Evolutionary conservation across 2,329 filamentous ascomycete genomes (phyloP).

Genomic region (Arthroderma uncinatum): DNA sequence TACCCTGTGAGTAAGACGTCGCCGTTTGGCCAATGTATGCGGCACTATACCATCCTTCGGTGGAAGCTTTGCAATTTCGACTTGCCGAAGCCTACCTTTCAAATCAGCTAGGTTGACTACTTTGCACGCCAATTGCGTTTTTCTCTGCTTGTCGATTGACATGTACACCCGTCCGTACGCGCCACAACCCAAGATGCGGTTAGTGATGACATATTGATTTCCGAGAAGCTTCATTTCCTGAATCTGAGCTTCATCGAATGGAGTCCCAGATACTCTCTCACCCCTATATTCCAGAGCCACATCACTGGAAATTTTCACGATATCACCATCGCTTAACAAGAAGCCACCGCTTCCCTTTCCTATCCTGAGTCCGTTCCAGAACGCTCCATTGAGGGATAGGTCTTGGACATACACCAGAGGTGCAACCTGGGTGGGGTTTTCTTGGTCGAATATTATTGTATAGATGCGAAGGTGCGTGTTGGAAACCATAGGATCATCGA

Average conservation of each 20-base stretch:
- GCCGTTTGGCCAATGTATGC: background rate
- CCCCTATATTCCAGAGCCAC: slow-evolving; percentile 9
- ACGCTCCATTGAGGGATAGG: slow-evolving; percentile 32
- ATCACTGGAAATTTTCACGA: slow-evolving; percentile 11
- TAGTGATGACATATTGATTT: slow-evolving; percentile 28
- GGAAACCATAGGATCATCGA: slow-evolving; percentile 29
- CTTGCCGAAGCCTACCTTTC: slow-evolving; percentile 14
- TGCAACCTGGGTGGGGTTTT: slow-evolving; percentile 26
- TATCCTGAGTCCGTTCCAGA: slow-evolving; percentile 25
- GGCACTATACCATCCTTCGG: too few relatives aligned
- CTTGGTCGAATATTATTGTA: slow-evolving; percentile 32
- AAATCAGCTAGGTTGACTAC: slow-evolving; percentile 29
- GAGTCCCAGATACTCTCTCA: background rate
- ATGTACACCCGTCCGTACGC: slow-evolving; percentile 35
- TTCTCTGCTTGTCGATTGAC: slow-evolving; percentile 26
- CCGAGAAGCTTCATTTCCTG: slow-evolving; percentile 29
- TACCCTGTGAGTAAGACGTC: slow-evolving; percentile 2
- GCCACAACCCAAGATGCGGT: slow-evolving; percentile 33
- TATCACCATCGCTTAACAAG: slow-evolving; percentile 23
- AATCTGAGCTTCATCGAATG: slow-evolving; percentile 22
- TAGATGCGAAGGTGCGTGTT: slow-evolving; percentile 36
- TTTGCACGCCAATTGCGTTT: slow-evolving; percentile 37
- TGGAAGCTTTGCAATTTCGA: background rate
- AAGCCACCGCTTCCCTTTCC: slow-evolving; percentile 9
- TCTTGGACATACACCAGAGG: slow-evolving; percentile 37